Evolutionary conservation across 2,329 filamentous ascomycete genomes (phyloP).

Genomic region (Colletotrichum eremochloae): DNA sequence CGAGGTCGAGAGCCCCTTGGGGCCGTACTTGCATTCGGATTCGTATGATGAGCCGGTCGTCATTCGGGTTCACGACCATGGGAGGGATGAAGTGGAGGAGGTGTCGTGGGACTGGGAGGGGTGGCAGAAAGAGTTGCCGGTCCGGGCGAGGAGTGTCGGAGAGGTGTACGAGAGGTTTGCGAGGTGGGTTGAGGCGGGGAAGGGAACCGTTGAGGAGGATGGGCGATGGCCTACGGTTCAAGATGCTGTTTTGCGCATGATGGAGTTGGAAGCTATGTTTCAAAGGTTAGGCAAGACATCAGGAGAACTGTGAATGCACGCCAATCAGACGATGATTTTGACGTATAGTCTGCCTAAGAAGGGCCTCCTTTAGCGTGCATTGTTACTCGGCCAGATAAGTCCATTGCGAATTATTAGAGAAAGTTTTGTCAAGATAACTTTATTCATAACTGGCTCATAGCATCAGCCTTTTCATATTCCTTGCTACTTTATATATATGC

Average conservation of each 20-base stretch:
- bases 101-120: conserved; percentile 60
- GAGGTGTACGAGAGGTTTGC: conserved; percentile 70
- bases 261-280: conserved; percentile 57
- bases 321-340: no score
- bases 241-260: conserved; percentile 61
- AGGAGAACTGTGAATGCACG: neutral
- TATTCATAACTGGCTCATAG: no score
- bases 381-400: no score
- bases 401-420: no score
- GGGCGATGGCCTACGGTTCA: conserved; percentile 53
- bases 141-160: conserved; percentile 62
- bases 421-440: no score
- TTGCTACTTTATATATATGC: no score
- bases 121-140: conserved; percentile 61
- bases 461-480: no score
- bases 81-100: conserved; percentile 57
- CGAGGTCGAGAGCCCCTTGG: conserved; percentile 20
- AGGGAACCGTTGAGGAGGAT: conserved; percentile 44
- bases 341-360: no score
- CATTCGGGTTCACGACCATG: conserved; percentile 65
- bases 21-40: conserved; percentile 45
- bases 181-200: conserved; percentile 8
- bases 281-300: neutral
- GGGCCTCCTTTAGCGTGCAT: no score
- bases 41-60: conserved; percentile 57